Evolutionary conservation across 371 early-diverging fungal species (phyloP), one percentile per base, ranked within the genome.

Genomic region (Capillidium rhysosporum): DNA sequence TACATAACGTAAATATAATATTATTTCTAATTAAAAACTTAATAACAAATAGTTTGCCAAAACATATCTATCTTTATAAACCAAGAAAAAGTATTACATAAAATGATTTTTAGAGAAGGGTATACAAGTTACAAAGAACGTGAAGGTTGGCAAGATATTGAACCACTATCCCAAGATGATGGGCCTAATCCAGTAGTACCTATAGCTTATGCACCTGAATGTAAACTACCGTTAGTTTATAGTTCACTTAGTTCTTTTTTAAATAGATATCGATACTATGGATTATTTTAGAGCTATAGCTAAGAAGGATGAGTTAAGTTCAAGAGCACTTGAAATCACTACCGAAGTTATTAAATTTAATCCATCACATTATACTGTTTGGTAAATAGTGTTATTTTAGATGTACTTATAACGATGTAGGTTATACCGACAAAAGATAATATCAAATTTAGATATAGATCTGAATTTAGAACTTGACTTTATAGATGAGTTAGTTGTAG

Each of bases 311-410:
- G 98, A 97, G 66, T 63, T 72, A 38, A 80, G 80, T 1, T 62
- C 74, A 47, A 77, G 98, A 23, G 93, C 84, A 10, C 68, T 93
- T 30, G 69, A 73, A 3, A 67, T 97, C 48, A 89, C 89, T 0
- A 67, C 70, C 56, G 72, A 72, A 40, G 84, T 93, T 52, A 80
- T 97, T 46, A 66, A 74, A 9, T 64, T 78, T 59, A 92, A 90
- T 63, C 86, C 95, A 24, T 86, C 87, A 5, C 92, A 95, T 65
- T 96, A 95, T 67, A 89, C 91, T 25, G 82, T 88, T 18, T 97
- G 98, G 97, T 86, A 74, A 31, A 57, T 29, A 25, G 24, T 0
- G n/a, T 39, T 38, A 30, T 18, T 26, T 34, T n/a, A 12, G n/a
- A 29, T 5, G 8, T 34, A 56, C 26, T 38, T 12, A 12, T 14